Conservation (phyloP, 176 grass and related monocot species). For the Otatea glauca region DNA sequence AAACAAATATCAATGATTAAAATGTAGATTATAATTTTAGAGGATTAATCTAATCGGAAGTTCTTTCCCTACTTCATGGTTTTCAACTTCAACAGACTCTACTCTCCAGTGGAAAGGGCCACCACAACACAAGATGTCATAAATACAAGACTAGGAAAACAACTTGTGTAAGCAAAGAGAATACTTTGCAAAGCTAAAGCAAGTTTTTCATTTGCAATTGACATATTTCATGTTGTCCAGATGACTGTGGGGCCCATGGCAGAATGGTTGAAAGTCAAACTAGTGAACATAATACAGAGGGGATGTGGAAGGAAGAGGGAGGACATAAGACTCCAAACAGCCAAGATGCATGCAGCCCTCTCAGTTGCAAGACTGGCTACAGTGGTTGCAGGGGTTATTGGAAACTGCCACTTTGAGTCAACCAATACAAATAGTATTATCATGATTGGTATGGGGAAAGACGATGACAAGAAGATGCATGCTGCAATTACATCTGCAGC, state of each 20-base stretch:
- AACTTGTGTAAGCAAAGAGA: constrained; percentile 37
- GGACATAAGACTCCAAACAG: constrained; percentile 43
- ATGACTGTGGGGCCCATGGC: constrained; percentile 9
- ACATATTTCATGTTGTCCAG: constrained; percentile 24
- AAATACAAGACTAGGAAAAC: constrained; percentile 41
- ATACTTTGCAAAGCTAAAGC: neutral
- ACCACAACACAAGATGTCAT: constrained; percentile 5
- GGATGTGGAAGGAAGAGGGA: constrained; percentile 49
- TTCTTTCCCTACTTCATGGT: constrained; percentile 19
- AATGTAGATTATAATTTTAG: constrained; percentile 6
- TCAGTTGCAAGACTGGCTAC: constrained; percentile 62
- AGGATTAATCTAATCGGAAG: neutral
- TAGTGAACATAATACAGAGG: constrained; percentile 35
- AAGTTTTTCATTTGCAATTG: constrained; percentile 16
- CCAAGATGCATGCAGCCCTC: constrained; percentile 62
- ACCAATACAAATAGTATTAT: constrained; percentile 22
- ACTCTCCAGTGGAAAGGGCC: constrained; percentile 45
- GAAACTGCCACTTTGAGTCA: constrained; percentile 41
- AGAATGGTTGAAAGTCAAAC: constrained; percentile 37
- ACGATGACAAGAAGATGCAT: constrained; percentile 41
- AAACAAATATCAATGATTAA: neutral
- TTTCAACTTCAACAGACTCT: constrained; percentile 44
- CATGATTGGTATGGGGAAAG: constrained; percentile 23
- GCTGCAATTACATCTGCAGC: constrained; percentile 52
- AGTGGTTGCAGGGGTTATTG: constrained; percentile 44